phyloP scores from a whole-genome alignment of 345 rosid species.

The Gossypium turneri region DNA sequence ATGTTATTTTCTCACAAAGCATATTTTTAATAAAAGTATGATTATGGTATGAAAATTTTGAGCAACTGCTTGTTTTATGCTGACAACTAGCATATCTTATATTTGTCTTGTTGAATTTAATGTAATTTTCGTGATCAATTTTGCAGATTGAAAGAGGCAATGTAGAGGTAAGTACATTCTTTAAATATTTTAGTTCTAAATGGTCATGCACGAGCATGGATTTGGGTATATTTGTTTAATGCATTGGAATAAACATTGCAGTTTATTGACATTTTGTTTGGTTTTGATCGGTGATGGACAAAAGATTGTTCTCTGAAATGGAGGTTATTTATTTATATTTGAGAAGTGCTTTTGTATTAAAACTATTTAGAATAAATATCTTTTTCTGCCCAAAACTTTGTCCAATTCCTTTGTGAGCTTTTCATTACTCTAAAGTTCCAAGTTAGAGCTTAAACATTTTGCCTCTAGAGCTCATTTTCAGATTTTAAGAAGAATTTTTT shows the following conservation, averaged over 20 bases:
- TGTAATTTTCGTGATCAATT: conserved; percentile 14
- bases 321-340: neutral
- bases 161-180: conserved; percentile 52
- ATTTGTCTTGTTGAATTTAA: neutral
- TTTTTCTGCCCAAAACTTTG: neutral
- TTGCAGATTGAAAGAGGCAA: conserved; percentile 77
- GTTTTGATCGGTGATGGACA: neutral
- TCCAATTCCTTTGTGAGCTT: neutral
- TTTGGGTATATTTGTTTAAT: neutral
- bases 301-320: neutral
- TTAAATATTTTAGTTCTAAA: neutral
- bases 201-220: neutral
- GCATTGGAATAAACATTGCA: neutral
- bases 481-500: neutral
- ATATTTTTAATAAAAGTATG: neutral
- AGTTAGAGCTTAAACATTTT: neutral
- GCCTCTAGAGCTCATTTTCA: neutral
- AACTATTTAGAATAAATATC: neutral
- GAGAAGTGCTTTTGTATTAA: neutral
- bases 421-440: neutral
- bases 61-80: neutral
- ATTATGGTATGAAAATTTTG: neutral
- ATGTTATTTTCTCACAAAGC: neutral
- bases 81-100: neutral
- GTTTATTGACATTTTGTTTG: neutral